Base-by-base conservation (phyloP, 495 filamentous ascomycete genomes). In the Annulohypoxylon nitens region DNA sequence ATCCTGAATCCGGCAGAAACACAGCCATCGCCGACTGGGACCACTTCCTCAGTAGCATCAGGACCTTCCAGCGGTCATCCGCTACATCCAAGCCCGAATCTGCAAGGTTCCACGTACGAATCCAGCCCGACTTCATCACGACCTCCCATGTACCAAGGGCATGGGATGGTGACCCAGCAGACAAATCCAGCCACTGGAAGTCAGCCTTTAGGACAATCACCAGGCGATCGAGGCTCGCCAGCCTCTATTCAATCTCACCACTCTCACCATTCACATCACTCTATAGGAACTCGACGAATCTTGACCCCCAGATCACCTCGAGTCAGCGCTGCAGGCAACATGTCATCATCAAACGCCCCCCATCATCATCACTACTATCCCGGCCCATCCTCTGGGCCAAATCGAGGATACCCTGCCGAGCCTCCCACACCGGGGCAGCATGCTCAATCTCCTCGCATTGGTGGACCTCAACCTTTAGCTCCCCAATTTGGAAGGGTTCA, bases 231-330 rank as follows among this genome's bases (percentile, higher is more conserved):
- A 37, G 78, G 74, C n/a, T 84, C 83, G 10, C 83, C 83, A 4
- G 72, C 71, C 9, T 62, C 86, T 77, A 61, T 79, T 79, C 51
- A 82, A 67, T 70, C 81, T 74, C 77, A 81, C 80, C 51, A 82
- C 67, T 70, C 81, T 74, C 77, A 81, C 60, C 78, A 54, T 30
- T 54, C 81, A 33, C 53, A 57, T 37, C 14, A 34, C 1, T 65
- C 68, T n/a, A 69, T 83, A 34, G 70, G 77, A 43, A 77, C 75
- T 55, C 85, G 89, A 55, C 84, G 85, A 62, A 85, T 89, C n/a
- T 82, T 92, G 73, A 90, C 88, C 37, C 91, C 92, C 20, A 84
- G 85, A 64, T 93, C 91, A 14, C 91, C 91, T 33, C 81, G 84
- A 20, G 82, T 87, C 12, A 77, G 79, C 12, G 83, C 83, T 64